Base-by-base conservation (phyloP, 129 eudicot species). In the carrot (Daucus carota) region DNA sequence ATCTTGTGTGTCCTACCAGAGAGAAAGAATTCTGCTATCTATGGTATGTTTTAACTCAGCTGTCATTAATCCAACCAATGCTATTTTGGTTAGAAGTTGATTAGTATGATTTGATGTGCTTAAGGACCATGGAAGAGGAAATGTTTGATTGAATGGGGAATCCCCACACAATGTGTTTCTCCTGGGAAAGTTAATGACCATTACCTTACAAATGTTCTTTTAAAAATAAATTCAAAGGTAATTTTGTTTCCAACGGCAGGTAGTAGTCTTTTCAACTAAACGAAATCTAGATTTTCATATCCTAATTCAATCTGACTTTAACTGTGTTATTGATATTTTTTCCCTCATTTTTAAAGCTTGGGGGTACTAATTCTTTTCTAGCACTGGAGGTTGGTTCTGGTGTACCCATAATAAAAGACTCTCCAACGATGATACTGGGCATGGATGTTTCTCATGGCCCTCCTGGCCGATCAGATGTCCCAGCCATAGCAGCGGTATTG, bases 401-500 rank as follows among this genome's bases (percentile, higher is more conserved):
- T 63, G 79, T 94, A 33, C 99, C 97, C 29, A 70, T 85, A 76
- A 80, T 91, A 70, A 82, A 83, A 47, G 94, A 94, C 80, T 85
- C 89, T 78, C 99, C 99, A 74, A 94, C 99, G 38, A 87, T 94
- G 99, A 91, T 94, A 73, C 57, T 94, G 82, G 99, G 99, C 29
- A 91, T 94, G 89, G 99, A 91, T 82, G 99, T 94, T 66, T 36
- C 40, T 36, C 40, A 36, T 36, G 40, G 40, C 40, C 5, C 40
- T 36, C 40, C 40, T 36, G 40, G 40, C 40, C 40, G 40, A 36
- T 36, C 40, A 36, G 40, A 93, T 83, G 52, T 84, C 41, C 98
- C 98, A 28, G 90, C 98, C 43, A 83, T 93, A 1, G 40, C 40
- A 36, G 40, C 40, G 40, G 40, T 36, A 36, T 36, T 1, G 40